Conservation (phyloP, 805 yeast genomes). For the Metahyphopichia silvanorum region DNA sequence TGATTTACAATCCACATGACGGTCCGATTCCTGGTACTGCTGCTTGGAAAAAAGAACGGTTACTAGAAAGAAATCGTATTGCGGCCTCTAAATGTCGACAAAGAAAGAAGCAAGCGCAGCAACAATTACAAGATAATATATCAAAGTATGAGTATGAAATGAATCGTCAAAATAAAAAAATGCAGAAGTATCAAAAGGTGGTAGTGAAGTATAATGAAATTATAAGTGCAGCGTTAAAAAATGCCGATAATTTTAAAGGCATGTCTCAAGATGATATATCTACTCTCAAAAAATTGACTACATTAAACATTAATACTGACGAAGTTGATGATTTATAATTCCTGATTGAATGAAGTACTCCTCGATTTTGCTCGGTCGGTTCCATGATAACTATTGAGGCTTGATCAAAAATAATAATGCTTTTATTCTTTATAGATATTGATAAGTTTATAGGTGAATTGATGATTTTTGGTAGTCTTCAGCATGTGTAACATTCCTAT, state of each 20-base stretch:
- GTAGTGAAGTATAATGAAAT: slow-evolving; percentile 15
- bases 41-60: slow-evolving; percentile 65
- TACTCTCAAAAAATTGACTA: slow-evolving; percentile 6
- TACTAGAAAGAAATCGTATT: slow-evolving; percentile 60
- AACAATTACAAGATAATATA: slow-evolving; percentile 60
- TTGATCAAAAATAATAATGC: too few species aligned
- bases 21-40: slow-evolving; percentile 62
- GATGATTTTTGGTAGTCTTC: too few species aligned
- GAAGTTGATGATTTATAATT: background rate
- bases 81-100: slow-evolving; percentile 71
- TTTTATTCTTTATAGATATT: too few species aligned
- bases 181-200: slow-evolving; percentile 20
- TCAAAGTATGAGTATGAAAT: slow-evolving; percentile 47
- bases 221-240: slow-evolving; percentile 13
- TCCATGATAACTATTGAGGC: too few species aligned
- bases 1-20: slow-evolving; percentile 49
- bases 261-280: slow-evolving; percentile 1
- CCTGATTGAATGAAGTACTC: too few species aligned
- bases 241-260: slow-evolving; percentile 1
- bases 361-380: too few species aligned
- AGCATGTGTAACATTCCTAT: too few species aligned
- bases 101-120: slow-evolving; percentile 65
- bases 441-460: too few species aligned
- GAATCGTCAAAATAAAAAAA: slow-evolving; percentile 13
- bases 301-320: background rate